These are phyloP conservation scores for Bombardia bombarda DNA, from an alignment of 495 filamentous ascomycete species.

Conservation along the genomic window DNA sequence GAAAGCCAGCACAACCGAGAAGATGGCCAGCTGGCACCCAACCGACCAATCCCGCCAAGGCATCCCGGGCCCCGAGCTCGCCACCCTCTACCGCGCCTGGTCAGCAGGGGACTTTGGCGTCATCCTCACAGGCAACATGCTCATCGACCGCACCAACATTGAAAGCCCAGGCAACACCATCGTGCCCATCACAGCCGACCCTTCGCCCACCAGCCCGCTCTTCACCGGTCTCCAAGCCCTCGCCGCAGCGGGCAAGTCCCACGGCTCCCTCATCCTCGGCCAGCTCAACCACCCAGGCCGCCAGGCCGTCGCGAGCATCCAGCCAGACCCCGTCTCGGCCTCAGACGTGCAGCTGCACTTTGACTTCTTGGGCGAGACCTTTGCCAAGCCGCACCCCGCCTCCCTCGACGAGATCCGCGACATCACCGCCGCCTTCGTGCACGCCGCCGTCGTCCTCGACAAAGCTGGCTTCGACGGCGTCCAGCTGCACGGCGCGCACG, in stretches of 20 bases:
- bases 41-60: conserved; percentile 41
- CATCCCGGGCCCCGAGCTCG: conserved; percentile 48
- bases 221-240: conserved; percentile 52
- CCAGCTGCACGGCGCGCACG: conserved; percentile 49
- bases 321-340: conserved; percentile 50
- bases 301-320: conserved; percentile 40
- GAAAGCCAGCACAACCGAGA: conserved; percentile 59
- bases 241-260: conserved; percentile 37
- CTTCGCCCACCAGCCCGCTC: conserved; percentile 41
- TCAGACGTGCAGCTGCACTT: conserved; percentile 50
- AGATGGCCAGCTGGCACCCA: conserved; percentile 47
- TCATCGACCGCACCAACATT: conserved; percentile 51
- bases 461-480: conserved; percentile 54
- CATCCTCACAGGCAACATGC: conserved; percentile 56
- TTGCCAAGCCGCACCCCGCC: conserved; percentile 27
- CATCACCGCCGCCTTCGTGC: conserved; percentile 44
- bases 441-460: conserved; percentile 48
- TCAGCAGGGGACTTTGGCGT: conserved; percentile 50
- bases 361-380: conserved; percentile 5
- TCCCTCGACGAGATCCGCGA: conserved; percentile 40
- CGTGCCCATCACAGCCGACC: conserved; percentile 33
- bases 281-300: conserved; percentile 60
- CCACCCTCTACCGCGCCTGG: conserved; percentile 53
- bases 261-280: conserved; percentile 48
- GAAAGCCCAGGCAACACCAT: conserved; percentile 52